Evolutionary conservation across 768 basidiomycete species (phyloP).

Genomic region (Glaciozyma antarctica): DNA sequence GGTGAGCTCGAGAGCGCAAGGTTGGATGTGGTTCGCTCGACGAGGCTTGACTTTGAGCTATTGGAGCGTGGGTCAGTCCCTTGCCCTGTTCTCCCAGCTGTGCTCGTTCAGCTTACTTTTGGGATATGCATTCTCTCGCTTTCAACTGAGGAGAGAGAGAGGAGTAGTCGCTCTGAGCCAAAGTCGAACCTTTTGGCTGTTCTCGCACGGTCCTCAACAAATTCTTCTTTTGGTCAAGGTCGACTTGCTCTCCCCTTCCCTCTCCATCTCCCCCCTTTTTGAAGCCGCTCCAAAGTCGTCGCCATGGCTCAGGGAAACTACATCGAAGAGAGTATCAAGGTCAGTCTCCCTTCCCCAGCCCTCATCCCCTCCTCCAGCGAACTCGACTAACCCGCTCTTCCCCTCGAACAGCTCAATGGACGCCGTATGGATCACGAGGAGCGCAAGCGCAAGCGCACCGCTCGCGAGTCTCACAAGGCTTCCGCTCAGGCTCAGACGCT

Average conservation of each 20-base stretch:
- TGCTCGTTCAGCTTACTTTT: too few species aligned
- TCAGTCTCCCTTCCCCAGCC: constrained; percentile 2
- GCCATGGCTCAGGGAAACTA: constrained; percentile 73
- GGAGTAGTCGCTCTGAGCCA: too few species aligned
- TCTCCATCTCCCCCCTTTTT: not conserved
- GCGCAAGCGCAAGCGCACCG: constrained; percentile 55
- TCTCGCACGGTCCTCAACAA: not conserved
- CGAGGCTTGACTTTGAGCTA: constrained; percentile 27
- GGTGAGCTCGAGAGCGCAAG: constrained; percentile 61
- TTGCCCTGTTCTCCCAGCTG: too few species aligned
- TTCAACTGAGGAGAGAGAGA: too few species aligned
- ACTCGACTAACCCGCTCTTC: not conserved
- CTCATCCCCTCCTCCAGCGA: not conserved
- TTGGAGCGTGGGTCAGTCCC: too few species aligned
- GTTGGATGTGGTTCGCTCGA: constrained; percentile 31
- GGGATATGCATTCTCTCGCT: too few species aligned
- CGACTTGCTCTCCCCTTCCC: not conserved
- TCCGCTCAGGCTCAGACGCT: constrained; percentile 84
- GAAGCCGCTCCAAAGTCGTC: not conserved
- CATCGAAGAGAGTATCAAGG: constrained; percentile 93
- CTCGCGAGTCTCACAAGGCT: constrained; percentile 45
- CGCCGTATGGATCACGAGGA: constrained; percentile 92
- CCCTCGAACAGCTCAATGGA: constrained; percentile 58
- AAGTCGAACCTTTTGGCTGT: too few species aligned
- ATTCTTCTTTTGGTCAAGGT: not conserved